A percentile compares a stretch with the other conserved stretches of the same genome.
Evolutionary conservation across 2,329 filamentous ascomycete species (phyloP).

Genomic region (Zymoseptoria crescenta): DNA sequence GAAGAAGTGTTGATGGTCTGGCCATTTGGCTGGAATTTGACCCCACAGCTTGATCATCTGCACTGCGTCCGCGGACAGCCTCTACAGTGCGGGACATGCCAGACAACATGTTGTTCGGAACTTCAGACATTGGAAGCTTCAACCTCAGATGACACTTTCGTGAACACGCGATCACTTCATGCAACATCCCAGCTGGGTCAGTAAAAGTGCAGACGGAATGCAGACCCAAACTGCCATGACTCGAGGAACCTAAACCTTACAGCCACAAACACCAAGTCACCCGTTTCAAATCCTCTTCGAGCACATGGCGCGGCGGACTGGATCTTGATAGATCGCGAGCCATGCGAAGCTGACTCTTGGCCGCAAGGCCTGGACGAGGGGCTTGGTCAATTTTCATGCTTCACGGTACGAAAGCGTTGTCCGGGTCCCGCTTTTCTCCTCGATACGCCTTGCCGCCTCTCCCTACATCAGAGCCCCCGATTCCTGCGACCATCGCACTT

Average conservation of each 20-base stretch:
- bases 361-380: not conserved
- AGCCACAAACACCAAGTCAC: not conserved
- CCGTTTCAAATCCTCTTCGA: not conserved
- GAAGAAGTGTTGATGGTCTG: not conserved
- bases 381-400: not conserved
- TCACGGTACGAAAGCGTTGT: not conserved
- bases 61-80: not conserved
- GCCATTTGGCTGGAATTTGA: not conserved
- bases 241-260: not conserved
- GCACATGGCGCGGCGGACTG: not conserved
- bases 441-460: not conserved
- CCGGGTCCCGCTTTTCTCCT: not conserved
- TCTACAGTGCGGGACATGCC: not conserved
- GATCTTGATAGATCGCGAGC: not conserved
- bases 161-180: not conserved
- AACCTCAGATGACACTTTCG: not conserved
- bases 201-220: not conserved
- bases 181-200: not conserved
- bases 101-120: not conserved
- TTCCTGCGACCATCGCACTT: not conserved
- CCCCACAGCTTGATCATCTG: not conserved
- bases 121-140: not conserved
- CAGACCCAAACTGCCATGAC: not conserved
- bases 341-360: not conserved
- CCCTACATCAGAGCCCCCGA: not conserved